These are phyloP conservation scores for Harrya chromipes DNA, from an alignment of 768 basidiomycete genomes.

Conservation along the genomic window DNA sequence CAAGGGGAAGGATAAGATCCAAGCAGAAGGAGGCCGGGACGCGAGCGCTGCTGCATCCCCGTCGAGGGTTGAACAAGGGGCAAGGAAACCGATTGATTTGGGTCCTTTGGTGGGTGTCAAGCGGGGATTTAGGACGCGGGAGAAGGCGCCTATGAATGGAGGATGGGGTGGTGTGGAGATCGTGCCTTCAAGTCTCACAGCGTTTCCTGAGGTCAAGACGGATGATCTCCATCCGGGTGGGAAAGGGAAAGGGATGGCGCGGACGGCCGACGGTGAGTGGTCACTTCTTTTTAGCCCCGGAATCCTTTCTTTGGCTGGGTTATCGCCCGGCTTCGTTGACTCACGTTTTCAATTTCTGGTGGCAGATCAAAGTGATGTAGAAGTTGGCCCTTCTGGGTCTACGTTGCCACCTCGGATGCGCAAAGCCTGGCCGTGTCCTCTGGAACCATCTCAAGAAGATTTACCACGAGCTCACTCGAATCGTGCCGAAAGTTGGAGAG, in stretches of 20 bases:
- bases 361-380: conserved; percentile 12
- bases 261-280: conserved; percentile 23
- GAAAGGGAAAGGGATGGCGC: conserved; percentile 21
- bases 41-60: background rate
- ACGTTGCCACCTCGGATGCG: conserved; percentile 63
- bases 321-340: background rate
- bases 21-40: background rate
- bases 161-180: conserved; percentile 67
- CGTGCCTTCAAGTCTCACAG: conserved; percentile 30
- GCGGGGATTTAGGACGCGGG: conserved; percentile 61
- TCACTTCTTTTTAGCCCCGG: background rate
- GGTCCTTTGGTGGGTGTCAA: conserved; percentile 62
- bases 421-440: conserved; percentile 39
- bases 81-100: conserved; percentile 38
- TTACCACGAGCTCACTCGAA: background rate
- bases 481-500: conserved; percentile 7
- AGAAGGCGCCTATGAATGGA: conserved; percentile 52
- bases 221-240: background rate
- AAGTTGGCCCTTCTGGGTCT: conserved; percentile 11
- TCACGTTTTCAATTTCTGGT: background rate
- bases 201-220: conserved; percentile 13
- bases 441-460: conserved; percentile 7
- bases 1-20: conserved; percentile 30
- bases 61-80: background rate
- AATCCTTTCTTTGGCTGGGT: background rate